Base-by-base conservation (phyloP, 352 stramenopile species). In the Pythium dissotocum region DNA sequence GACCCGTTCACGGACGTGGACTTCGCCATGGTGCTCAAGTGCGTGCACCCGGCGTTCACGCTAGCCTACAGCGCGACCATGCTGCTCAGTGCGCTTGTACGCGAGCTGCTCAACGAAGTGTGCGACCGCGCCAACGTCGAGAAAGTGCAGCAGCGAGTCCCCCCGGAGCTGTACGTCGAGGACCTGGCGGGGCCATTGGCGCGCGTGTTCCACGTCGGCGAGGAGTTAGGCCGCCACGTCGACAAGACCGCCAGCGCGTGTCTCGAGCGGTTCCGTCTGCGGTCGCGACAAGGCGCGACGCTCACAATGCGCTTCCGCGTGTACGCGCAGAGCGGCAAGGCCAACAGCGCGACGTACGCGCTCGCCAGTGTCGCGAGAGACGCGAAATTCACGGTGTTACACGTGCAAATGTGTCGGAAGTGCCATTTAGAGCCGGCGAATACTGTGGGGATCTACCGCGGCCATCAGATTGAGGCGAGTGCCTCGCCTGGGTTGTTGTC, bases 1-100 rank as follows among this genome's bases (percentile, higher is more conserved):
- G 80, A 85, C 28, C 80, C 80, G 65, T 88, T 88, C 69, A 71
- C 68, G 13, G 80, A 88, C 8, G 77, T 84, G 49, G 80, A 88
- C 59, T 88, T 88, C 18, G 77, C 78, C 12, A 83, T 66, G 55
- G 77, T 87, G 58, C 77, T 88, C 65, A 87, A 87, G 71, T 85
- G 78, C 59, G 80, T 78, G 18, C 80, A 88, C 51, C 78, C 80
- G 21, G 80, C 78, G 57, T 87, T 85, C 77, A 87, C 80, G 21
- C 71, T 88, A 7, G 77, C 77, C 12, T 85, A 87, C 69, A 82
- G 80, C 51, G 77, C 80, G 16, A 84, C 77, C 1, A 72, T 76
- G 40, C 55, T 87, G 49, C 71, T 88, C 46, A 81, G 77, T 32
- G 80, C 77, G 21, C 61, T 88, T 16, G 71, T 87, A 14, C 80